These are phyloP conservation scores for Cyclotella sp. DNA, from an alignment of 108 stramenopile species.

Conservation along the genomic window DNA sequence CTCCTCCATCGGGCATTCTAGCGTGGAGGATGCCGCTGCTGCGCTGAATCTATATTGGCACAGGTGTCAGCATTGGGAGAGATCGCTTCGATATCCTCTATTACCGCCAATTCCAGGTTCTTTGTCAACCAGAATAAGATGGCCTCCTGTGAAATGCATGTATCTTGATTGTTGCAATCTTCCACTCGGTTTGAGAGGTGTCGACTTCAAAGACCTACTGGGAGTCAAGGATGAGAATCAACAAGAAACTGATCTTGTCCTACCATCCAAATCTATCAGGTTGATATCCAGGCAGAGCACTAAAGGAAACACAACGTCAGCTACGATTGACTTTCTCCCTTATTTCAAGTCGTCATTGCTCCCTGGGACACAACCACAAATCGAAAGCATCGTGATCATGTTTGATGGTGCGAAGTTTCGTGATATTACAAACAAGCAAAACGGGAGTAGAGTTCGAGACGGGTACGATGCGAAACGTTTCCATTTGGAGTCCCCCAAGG, in stretches of 20 bases:
- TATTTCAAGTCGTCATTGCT: conserved; percentile 37
- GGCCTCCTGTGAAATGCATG: conserved; percentile 31
- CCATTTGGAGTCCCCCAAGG: conserved; percentile 20
- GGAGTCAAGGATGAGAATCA: not conserved
- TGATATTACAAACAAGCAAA: conserved; percentile 16
- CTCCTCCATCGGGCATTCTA: conserved; percentile 47
- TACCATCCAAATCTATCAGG: conserved; percentile 28
- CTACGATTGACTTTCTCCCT: conserved; percentile 51
- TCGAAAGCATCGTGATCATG: conserved; percentile 30
- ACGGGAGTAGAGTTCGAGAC: not conserved
- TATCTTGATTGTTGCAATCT: conserved; percentile 60
- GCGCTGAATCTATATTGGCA: conserved; percentile 58
- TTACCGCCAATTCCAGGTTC: not conserved
- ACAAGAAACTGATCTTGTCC: not conserved
- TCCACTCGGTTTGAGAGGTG: conserved; percentile 46
- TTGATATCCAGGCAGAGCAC: conserved; percentile 36
- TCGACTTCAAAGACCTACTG: conserved; percentile 36
- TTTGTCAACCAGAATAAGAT: not conserved
- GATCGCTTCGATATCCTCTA: conserved; percentile 44
- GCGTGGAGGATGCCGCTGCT: conserved; percentile 61
- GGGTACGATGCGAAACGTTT: conserved; percentile 14
- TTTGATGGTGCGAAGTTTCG: conserved; percentile 59
- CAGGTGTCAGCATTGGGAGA: conserved; percentile 42
- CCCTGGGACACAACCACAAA: conserved; percentile 18
- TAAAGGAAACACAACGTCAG: not conserved